Evolutionary conservation across 1,284 basidiomycete genomes (phyloP), one percentile per base, ranked within the genome.

Genomic region (Chalciporus piperatoides): DNA sequence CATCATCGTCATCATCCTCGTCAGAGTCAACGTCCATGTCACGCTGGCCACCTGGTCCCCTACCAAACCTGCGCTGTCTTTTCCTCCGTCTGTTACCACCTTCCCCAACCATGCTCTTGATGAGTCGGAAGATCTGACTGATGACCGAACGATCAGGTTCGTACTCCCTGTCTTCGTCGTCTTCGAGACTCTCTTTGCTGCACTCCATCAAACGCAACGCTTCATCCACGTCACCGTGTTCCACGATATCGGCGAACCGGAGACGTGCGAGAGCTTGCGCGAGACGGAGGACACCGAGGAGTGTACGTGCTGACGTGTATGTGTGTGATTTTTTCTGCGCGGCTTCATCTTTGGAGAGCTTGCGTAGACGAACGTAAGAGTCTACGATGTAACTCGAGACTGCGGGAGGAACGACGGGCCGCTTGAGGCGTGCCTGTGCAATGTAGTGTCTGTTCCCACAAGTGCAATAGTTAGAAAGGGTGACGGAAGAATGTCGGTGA

Each of bases 191-290:
- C 59, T 91, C 89, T 70, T 99, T 99, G 71, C 89, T 92, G 55
- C 92, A 92, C 57, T 96, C 92, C 91, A 99, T 97, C 55, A 99
- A 74, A 30, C 97, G 84, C 51, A 99, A 74, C 1, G 97, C 97
- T 72, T 99, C 97, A 66, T 99, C 94, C 4, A 99, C 95, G 65
- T 99, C 97, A 45, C 81, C 79, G 52, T 86, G 81, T 44, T 85
- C 84, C 24, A 99, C 97, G 7, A 72, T 71, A 59, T 86, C 81
- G 42, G 90, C 82, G 71, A 89, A 91, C 19, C 96, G 83, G 32
- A 99, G 76, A 7, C 97, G 85, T 0, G 97, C 95, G 21, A 97
- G 84, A 0, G 96, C 95, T 68, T 99, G 97, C 0, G 94, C 82
- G 15, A 99, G 82, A 56, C 97, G 92, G 25, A 99, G 80, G 37